A percentile compares a stretch with the other conserved stretches of the same genome.
Conservation (phyloP, 2,329 filamentous ascomycete species). For the Ophiostoma sp. region DNA sequence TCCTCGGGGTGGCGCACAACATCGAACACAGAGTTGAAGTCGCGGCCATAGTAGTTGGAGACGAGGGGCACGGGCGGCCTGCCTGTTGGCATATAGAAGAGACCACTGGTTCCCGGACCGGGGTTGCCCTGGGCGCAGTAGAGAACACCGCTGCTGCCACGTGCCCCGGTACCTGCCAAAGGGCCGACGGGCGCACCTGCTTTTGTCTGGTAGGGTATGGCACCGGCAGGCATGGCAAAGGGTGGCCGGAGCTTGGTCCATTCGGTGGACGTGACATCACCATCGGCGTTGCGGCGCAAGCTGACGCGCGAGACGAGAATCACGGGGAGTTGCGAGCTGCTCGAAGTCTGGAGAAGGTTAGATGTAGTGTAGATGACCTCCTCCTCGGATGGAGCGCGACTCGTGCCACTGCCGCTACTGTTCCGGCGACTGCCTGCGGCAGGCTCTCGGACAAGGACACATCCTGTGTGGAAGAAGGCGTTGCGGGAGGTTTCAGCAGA, state of each 20-base stretch:
- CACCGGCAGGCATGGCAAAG: conserved; percentile 62
- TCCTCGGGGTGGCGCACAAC: conserved; percentile 43
- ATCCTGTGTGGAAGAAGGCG: conserved; percentile 50
- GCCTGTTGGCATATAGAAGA: conserved; percentile 39
- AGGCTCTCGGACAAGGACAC: conserved; percentile 42
- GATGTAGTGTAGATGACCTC: conserved; percentile 51
- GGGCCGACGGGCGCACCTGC: not conserved
- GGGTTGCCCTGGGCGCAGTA: conserved; percentile 35
- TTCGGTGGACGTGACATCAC: conserved; percentile 37
- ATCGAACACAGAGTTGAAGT: conserved; percentile 51
- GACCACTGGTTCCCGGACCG: conserved; percentile 39
- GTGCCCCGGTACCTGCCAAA: not conserved
- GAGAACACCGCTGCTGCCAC: conserved; percentile 41
- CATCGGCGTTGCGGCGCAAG: conserved; percentile 34
- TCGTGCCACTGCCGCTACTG: not conserved
- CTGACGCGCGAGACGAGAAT: conserved; percentile 49
- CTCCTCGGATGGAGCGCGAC: conserved; percentile 13
- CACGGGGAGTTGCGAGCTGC: conserved; percentile 42
- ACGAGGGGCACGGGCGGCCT: conserved; percentile 41
- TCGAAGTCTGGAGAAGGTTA: conserved; percentile 42
- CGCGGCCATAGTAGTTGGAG: conserved; percentile 45
- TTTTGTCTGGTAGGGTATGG: conserved; percentile 47
- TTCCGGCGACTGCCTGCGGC: not conserved
- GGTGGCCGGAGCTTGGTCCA: conserved; percentile 48
- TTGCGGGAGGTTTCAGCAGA: conserved; percentile 43